Percentiles rank a stretch among this genome's conserved stretches.
These are phyloP conservation scores for Sedum album DNA, from an alignment of 164 flowering plant species.

Conservation along the genomic window DNA sequence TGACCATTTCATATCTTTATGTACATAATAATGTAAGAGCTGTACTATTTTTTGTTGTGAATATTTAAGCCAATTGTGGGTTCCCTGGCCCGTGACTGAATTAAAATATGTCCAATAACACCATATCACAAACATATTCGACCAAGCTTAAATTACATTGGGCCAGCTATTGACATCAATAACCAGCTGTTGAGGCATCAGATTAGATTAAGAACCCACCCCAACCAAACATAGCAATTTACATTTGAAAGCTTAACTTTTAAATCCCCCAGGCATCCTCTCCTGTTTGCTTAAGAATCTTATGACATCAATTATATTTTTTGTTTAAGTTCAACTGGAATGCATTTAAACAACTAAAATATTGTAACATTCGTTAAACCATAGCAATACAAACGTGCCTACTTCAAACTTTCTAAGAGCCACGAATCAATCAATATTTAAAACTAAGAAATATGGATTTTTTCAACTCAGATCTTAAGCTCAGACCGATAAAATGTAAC, in stretches of 20 bases:
- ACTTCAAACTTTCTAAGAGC: neutral
- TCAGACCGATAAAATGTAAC: too few relatives aligned
- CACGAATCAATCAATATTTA: too few relatives aligned
- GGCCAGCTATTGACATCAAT: neutral
- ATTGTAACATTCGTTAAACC: neutral
- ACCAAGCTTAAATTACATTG: neutral
- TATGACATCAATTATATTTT: neutral
- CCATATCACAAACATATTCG: neutral
- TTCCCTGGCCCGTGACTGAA: neutral
- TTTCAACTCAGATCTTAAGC: too few relatives aligned
- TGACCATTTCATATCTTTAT: neutral
- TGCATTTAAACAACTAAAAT: neutral
- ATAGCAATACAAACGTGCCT: neutral
- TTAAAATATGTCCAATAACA: neutral
- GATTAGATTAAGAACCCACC: neutral
- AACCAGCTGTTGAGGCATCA: conserved; percentile 4
- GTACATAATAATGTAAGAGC: neutral
- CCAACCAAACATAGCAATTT: neutral
- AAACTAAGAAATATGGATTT: neutral
- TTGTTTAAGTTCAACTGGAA: neutral
- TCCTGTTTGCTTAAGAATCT: neutral
- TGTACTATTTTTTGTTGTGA: too few relatives aligned
- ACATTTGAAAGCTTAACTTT: neutral
- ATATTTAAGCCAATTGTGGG: too few relatives aligned
- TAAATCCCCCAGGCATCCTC: neutral